Conservation (phyloP, 768 basidiomycete species). For the Termitomyces sp. region DNA sequence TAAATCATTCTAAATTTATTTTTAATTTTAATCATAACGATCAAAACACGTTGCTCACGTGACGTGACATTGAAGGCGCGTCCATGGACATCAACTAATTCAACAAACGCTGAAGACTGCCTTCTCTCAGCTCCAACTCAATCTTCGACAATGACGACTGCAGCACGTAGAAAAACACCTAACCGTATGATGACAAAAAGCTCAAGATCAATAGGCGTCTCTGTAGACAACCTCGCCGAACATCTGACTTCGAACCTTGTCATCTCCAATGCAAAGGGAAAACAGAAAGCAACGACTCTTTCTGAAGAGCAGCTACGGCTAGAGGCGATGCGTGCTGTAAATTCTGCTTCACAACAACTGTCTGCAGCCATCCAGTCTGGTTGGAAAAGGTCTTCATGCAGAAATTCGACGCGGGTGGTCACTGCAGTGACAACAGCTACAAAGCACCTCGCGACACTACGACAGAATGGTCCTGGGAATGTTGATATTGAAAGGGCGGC, state of each 20-base stretch:
- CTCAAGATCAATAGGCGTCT: neutral
- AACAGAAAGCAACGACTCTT: conserved; percentile 18
- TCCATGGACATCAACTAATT: neutral
- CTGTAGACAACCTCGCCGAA: conserved; percentile 23
- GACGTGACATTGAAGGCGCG: neutral
- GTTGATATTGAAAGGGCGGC: conserved; percentile 74
- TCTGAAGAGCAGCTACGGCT: conserved; percentile 32
- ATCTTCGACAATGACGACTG: neutral
- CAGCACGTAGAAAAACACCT: neutral
- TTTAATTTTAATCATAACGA: too few species aligned
- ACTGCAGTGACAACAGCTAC: conserved; percentile 33
- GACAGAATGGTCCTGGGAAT: conserved; percentile 38
- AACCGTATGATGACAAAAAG: neutral
- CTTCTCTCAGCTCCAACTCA: neutral
- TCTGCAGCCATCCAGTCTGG: conserved; percentile 49
- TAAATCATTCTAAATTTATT: too few species aligned
- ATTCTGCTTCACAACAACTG: conserved; percentile 54
- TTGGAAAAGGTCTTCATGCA: conserved; percentile 44
- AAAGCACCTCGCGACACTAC: conserved; percentile 40
- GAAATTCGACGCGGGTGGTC: conserved; percentile 21
- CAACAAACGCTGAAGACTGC: neutral
- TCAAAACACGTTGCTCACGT: neutral
- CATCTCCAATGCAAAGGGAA: conserved; percentile 25
- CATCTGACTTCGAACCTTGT: conserved; percentile 21
- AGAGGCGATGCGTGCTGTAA: conserved; percentile 58